Evolutionary conservation across 345 rosid genomes (phyloP).

Genomic region (Trapa incisa): DNA sequence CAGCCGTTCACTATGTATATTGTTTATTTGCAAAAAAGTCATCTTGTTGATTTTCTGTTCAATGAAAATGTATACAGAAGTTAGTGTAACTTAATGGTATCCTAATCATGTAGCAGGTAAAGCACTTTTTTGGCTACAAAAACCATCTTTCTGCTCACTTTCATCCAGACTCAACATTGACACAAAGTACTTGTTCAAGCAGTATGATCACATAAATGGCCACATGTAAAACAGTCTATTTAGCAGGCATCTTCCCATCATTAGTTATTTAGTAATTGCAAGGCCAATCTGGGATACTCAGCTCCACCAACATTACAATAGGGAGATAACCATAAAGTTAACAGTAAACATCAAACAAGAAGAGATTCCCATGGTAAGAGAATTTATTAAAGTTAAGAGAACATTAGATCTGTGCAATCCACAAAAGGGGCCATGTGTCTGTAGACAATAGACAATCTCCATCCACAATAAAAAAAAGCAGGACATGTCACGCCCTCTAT

Average conservation of each 20-base stretch:
- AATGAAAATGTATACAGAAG: slow-evolving; percentile 20
- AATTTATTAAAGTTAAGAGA: no score
- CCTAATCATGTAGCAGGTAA: slow-evolving; percentile 48
- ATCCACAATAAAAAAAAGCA: not conserved
- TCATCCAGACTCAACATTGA: not conserved
- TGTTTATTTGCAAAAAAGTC: not conserved
- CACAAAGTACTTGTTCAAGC: no score
- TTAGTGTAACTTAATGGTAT: slow-evolving; percentile 65
- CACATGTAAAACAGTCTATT: no score
- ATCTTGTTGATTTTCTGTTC: not conserved
- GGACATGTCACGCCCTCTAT: not conserved
- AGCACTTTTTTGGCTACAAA: slow-evolving; percentile 57
- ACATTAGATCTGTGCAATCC: not conserved
- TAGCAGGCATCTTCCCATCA: no score
- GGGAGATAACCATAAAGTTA: no score
- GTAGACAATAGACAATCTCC: not conserved
- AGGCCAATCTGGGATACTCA: no score
- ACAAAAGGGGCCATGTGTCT: not conserved
- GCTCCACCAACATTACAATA: no score
- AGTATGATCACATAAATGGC: no score
- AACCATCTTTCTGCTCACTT: slow-evolving; percentile 15
- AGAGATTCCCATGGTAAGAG: no score
- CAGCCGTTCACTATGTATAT: not conserved
- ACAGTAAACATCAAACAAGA: no score
- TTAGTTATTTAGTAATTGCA: no score